Evolutionary conservation across 78 protist species (phyloP), one percentile per base, ranked within the genome.

Genomic region (Dictyostelium capitatum): DNA sequence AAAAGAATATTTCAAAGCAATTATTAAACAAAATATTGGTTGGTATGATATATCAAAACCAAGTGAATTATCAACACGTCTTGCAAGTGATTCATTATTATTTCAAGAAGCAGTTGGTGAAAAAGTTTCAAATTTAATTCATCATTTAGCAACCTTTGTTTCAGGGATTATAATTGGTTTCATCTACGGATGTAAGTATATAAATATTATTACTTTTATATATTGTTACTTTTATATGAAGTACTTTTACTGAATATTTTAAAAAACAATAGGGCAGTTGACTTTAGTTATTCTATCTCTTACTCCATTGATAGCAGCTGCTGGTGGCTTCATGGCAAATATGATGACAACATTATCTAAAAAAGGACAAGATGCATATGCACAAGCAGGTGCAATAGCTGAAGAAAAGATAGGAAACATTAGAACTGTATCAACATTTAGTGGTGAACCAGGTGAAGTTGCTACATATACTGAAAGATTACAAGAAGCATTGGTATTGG

Each of bases 401-500:
- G 89, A 94, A 50, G 95, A 96, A 82, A 83, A 59, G 64, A 78
- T 96, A 30, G 82, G 84, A 3, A 15, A 62, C 2, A 80, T 96
- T 65, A 91, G 97, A 62, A 96, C 97, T 2, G 96, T 96, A 23
- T 74, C 62, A 12, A 82, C 97, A 6, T 92, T 96, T 79, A 80
- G 89, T 69, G 77, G 91, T 65, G 92, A 96, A 67, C 25, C 4
- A 19, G 3, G 25, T 9, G 90, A 62, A 7, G 15, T 7, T 23
- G 48, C 10, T 25, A 28, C 28, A 12, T 96, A 91, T 28, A 25
- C 69, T 30, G 3, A 17, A 28, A 62, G 32, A 28, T 67, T 96
- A 65, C 30, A 3, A 28, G 79, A 28, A 32, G 95, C 96, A 1
- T 7, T 80, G 51, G 23, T 19, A 12, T 17, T 82, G 20, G 94